Base-by-base conservation (phyloP, 2,329 filamentous ascomycete species). In the Trichoderma sp. region DNA sequence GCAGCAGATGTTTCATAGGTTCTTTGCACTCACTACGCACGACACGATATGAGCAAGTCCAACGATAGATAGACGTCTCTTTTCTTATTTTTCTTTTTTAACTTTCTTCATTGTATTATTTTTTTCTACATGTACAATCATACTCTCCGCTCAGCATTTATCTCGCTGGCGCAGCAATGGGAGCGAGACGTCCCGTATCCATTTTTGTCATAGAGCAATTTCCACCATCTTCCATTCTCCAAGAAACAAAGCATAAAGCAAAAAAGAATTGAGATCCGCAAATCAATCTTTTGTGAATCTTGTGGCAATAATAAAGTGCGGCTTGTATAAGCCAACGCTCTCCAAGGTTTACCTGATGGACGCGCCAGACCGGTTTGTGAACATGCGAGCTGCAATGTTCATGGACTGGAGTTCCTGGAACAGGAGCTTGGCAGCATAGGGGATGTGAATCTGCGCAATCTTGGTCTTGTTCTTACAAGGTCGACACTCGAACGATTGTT, bases 401-500 rank as follows among this genome's bases (percentile, higher is more conserved):
- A 99, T 99, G 64, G 94, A 92, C 80, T 95, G 93, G 76, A 99
- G 85, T 85, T 99, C 96, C 85, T 99, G 96, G 91, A 99, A 99
- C 65, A 99, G 89, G 64, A 99, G 87, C 85, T 99, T 99, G 73
- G 96, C 96, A 3, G 96, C 96, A 80, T 99, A 99, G 0, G 96
- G 96, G 75, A 99, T 97, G 81, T 98, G 94, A 71, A 99, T 92
- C 82, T 99, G 96, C 6, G 95, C 96, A 81, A 99, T 98, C 85
- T 93, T 94, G 74, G 95, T 98, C 88, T 98, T 98, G 87, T 99
- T 99, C 86, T 97, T 96, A 88, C 96, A 99, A 39, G 96, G 94
- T 70, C 96, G 90, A 83, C 96, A 99, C 82, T 98, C 95, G 80
- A 98, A 98, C 32, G 94, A 93, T 79, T 96, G 93, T 83, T 97